phyloP scores from a whole-genome alignment of 2,329 filamentous ascomycete genomes.

The Monilinia aucupariae region DNA sequence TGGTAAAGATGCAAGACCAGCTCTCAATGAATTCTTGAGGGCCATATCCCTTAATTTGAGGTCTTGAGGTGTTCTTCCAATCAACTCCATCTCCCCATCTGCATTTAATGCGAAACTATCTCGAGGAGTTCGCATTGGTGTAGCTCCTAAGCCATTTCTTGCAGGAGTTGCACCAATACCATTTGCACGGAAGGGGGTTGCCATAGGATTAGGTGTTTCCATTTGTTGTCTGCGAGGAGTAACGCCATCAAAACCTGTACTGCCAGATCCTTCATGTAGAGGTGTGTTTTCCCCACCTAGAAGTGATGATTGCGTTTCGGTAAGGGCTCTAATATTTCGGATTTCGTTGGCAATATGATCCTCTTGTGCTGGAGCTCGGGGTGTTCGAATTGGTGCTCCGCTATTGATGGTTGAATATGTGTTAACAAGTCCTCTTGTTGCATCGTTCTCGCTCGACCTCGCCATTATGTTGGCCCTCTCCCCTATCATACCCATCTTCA shows the following conservation, averaged over 20 bases:
- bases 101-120: slow-evolving; percentile 82
- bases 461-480: slow-evolving; percentile 76
- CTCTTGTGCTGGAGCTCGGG: slow-evolving; percentile 83
- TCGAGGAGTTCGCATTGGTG: slow-evolving; percentile 80
- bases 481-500: slow-evolving; percentile 96
- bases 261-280: slow-evolving; percentile 71
- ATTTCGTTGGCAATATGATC: slow-evolving; percentile 97
- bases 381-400: slow-evolving; percentile 84
- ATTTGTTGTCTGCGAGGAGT: slow-evolving; percentile 74
- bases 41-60: slow-evolving; percentile 65
- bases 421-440: slow-evolving; percentile 78
- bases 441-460: slow-evolving; percentile 72
- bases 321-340: slow-evolving; percentile 84
- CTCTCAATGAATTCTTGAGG: slow-evolving; percentile 61
- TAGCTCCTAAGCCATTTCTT: slow-evolving; percentile 60
- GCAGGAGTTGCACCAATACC: slow-evolving; percentile 63
- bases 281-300: slow-evolving; percentile 92
- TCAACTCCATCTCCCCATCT: slow-evolving; percentile 58
- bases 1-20: slow-evolving; percentile 74
- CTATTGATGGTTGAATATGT: slow-evolving; percentile 79
- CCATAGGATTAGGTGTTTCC: slow-evolving; percentile 92
- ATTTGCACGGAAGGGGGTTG: slow-evolving; percentile 71
- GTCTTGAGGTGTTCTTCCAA: slow-evolving; percentile 72
- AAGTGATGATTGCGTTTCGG: slow-evolving; percentile 87
- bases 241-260: slow-evolving; percentile 83